These are phyloP conservation scores for Xylaria bambusicola DNA, from an alignment of 495 filamentous ascomycete genomes.

Conservation along the genomic window DNA sequence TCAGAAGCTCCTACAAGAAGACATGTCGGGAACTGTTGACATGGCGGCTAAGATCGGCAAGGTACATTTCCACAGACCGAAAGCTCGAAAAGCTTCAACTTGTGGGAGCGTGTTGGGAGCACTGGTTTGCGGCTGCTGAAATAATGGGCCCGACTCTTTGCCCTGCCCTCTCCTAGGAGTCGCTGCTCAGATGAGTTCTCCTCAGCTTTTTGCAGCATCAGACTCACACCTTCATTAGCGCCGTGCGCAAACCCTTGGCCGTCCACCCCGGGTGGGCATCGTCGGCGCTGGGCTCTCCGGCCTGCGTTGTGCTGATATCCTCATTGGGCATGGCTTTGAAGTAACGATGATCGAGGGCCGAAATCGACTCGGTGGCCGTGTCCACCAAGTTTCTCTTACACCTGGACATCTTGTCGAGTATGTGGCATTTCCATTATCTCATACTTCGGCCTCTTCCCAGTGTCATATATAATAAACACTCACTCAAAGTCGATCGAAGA, in stretches of 20 bases:
- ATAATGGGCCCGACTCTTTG: conserved; percentile 31
- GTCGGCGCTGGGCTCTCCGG: conserved; percentile 90
- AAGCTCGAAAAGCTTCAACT: conserved; percentile 34
- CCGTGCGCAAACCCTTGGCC: conserved; percentile 34
- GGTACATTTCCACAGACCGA: conserved; percentile 30
- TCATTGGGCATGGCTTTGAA: conserved; percentile 72
- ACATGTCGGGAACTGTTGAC: conserved; percentile 23
- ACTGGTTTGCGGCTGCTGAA: conserved; percentile 22
- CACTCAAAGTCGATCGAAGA: background rate
- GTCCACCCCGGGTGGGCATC: conserved; percentile 61
- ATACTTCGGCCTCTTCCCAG: background rate
- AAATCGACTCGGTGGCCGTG: conserved; percentile 79
- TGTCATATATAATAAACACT: background rate
- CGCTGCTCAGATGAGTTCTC: conserved; percentile 35
- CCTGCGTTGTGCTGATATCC: conserved; percentile 79
- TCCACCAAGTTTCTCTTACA: conserved; percentile 55
- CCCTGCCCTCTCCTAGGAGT: conserved; percentile 38
- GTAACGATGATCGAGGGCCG: conserved; percentile 88
- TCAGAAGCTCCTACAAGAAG: conserved; percentile 25
- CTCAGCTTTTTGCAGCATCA: conserved; percentile 14
- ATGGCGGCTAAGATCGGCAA: conserved; percentile 31
- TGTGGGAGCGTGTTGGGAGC: conserved; percentile 35
- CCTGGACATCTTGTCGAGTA: conserved; percentile 48
- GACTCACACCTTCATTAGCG: conserved; percentile 39
- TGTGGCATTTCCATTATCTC: background rate